Evolutionary conservation across 2,329 filamentous ascomycete genomes (phyloP).

Genomic region (Lachnum nothofagi): DNA sequence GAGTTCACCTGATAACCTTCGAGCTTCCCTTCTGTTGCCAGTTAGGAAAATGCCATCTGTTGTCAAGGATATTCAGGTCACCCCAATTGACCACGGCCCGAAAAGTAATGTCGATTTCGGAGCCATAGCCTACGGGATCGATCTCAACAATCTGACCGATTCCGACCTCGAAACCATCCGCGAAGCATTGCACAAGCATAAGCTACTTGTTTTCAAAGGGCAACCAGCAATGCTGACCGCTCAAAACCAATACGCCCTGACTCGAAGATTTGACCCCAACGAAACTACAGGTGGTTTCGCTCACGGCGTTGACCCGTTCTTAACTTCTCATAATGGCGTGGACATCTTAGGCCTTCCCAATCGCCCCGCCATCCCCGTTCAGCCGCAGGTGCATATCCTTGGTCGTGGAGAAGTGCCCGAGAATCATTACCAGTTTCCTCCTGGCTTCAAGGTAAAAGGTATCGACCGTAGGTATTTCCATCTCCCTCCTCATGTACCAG

Average conservation of each 20-base stretch:
- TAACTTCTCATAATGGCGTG: conserved; percentile 32
- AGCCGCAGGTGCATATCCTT: conserved; percentile 37
- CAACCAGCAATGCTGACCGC: conserved; percentile 35
- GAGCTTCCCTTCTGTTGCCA: conserved; percentile 1
- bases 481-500: conserved; percentile 35
- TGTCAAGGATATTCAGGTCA: conserved; percentile 27
- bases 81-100: conserved; percentile 25
- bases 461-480: conserved; percentile 37
- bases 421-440: conserved; percentile 35
- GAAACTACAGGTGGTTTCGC: conserved; percentile 36
- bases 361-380: conserved; percentile 31
- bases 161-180: conserved; percentile 34
- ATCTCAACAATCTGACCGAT: conserved; percentile 34
- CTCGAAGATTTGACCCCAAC: conserved; percentile 33
- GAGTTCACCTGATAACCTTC: no score
- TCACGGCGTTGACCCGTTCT: conserved; percentile 35
- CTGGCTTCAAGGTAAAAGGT: conserved; percentile 37
- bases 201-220: conserved; percentile 36
- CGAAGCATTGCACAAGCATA: conserved; percentile 33
- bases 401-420: conserved; percentile 34
- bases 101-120: conserved; percentile 35
- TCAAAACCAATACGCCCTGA: conserved; percentile 35
- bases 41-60: conserved; percentile 25
- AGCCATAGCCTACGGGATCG: conserved; percentile 34
- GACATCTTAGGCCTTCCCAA: conserved; percentile 36